Evolutionary conservation across 306 rosid species (phyloP).

Genomic region (Dalbergia oliveri): DNA sequence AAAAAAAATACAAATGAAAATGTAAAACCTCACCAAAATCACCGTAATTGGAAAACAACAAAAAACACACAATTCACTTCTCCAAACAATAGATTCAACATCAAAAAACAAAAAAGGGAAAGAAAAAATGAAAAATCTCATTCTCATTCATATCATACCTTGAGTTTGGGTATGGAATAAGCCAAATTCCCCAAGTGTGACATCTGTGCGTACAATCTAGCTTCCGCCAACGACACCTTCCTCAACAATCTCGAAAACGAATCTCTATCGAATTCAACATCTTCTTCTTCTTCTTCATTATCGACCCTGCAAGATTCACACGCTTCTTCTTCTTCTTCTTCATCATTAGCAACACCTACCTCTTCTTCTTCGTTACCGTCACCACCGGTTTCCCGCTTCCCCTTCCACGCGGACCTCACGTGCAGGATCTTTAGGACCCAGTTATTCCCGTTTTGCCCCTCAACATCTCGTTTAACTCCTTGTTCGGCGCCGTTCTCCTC

Average conservation of each 20-base stretch:
- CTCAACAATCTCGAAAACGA: conserved; percentile 80
- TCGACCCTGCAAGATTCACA: conserved; percentile 67
- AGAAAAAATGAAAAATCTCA: conserved; percentile 6
- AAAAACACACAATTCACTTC: not conserved
- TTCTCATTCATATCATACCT: conserved; percentile 52
- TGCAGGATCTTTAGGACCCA: conserved; percentile 89
- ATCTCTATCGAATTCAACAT: conserved; percentile 62
- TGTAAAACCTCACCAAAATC: no score
- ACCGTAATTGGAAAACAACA: not conserved
- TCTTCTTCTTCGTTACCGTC: not conserved
- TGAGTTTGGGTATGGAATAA: conserved; percentile 72
- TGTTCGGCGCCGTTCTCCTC: conserved; percentile 42
- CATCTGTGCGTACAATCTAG: conserved; percentile 84
- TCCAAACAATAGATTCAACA: not conserved
- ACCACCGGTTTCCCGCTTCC: conserved; percentile 43
- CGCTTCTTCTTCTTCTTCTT: conserved; percentile 50
- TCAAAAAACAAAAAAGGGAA: not conserved
- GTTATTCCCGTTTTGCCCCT: conserved; percentile 58
- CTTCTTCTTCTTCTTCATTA: conserved; percentile 37
- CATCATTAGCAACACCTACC: not conserved
- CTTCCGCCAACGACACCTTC: conserved; percentile 82
- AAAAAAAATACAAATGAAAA: no score
- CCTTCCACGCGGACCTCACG: conserved; percentile 72
- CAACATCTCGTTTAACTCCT: conserved; percentile 29
- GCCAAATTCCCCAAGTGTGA: conserved; percentile 87